Evolutionary conservation across 208 protist species (phyloP), one percentile per base, ranked within the genome.

Genomic region (Leishmania amazonensis): DNA sequence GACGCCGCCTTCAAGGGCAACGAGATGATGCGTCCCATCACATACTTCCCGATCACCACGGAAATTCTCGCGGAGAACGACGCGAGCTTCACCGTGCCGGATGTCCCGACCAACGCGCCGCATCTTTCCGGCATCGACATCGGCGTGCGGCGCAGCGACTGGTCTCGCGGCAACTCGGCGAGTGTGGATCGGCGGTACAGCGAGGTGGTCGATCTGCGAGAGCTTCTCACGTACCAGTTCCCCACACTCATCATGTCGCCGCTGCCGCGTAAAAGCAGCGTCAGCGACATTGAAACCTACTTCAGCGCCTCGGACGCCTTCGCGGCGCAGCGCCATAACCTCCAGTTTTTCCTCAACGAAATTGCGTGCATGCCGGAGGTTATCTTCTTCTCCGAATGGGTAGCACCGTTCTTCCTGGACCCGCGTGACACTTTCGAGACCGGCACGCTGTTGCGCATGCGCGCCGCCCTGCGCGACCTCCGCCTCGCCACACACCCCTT

Each of bases 141-240:
- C 51, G 89, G 90, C 21, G 81, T 96, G 70, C 53, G 84, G 51
- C 86, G 87, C 31, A 93, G 85, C 75, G 83, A 91, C 65, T 96
- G 91, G 93, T 87, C 81, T 17, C 79, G 85, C 31, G 89, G 86
- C 67, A 85, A 82, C 65, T 83, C 81, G 17, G 85, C 86, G 19
- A 86, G 76, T 49, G 85, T 96, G n/a, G 88, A 96, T 78, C 93
- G 94, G 7, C 88, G 94, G 19, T 97, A 97, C 88, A 95, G 89
- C 73, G 94, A 97, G 86, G 62, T 97, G 72, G 76, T 91, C 47
- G 87, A 90, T 58, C 88, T 97, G 72, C 93, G 94, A 0, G 78
- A 88, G 42, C 81, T 96, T 35, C 88, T 97, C 11, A 84, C 83
- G 40, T 91, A 90, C 73, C 91, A 96, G 81, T 96, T 95, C 80